phyloP scores from a whole-genome alignment of 345 rosid species.

The Rhodomyrtus tomentosa region DNA sequence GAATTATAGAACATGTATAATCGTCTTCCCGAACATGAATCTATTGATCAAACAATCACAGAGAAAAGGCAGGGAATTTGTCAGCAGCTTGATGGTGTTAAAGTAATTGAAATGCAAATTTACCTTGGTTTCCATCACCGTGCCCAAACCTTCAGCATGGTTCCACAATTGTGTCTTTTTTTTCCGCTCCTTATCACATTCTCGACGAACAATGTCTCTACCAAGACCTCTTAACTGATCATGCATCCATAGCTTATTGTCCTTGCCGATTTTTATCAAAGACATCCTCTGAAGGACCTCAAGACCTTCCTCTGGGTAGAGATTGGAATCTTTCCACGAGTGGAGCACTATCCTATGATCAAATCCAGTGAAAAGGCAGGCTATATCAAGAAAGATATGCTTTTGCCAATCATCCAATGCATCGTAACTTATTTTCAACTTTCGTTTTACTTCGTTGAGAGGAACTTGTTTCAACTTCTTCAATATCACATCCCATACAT shows the following conservation, averaged over 20 bases:
- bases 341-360: neutral
- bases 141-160: neutral
- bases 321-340: neutral
- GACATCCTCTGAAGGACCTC: neutral
- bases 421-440: neutral
- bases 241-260: neutral
- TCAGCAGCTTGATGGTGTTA: neutral
- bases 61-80: neutral
- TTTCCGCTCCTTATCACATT: neutral
- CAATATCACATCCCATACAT: neutral
- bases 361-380: neutral
- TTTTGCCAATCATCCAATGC: neutral
- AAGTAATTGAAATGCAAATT: neutral
- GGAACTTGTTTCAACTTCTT: neutral
- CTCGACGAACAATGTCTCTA: neutral
- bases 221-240: neutral
- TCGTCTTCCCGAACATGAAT: neutral
- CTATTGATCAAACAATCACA: neutral
- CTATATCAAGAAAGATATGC: neutral
- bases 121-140: neutral
- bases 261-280: neutral
- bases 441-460: neutral
- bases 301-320: neutral
- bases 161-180: neutral
- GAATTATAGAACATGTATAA: neutral